Evolutionary conservation across 108 stramenopile genomes (phyloP).

Genomic region (Skeletonema potamos): DNA sequence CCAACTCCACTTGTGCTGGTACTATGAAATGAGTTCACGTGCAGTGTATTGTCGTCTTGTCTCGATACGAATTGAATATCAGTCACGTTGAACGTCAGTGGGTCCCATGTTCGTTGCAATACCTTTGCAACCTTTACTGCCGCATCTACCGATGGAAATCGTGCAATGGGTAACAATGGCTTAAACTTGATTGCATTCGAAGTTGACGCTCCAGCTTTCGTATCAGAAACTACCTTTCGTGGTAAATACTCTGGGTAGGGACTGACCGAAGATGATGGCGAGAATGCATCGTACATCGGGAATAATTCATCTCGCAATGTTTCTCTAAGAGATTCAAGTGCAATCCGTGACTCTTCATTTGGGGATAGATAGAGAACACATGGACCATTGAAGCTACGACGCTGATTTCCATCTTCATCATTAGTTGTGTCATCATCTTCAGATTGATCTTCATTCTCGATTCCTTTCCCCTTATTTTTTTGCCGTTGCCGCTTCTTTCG

Average conservation of each 20-base stretch:
- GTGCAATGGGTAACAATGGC: slow-evolving; percentile 65
- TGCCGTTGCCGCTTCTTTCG: slow-evolving; percentile 19
- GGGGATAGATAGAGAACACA: slow-evolving; percentile 75
- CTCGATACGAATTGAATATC: slow-evolving; percentile 68
- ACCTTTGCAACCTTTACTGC: slow-evolving; percentile 68
- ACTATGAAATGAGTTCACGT: background rate
- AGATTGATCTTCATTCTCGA: background rate
- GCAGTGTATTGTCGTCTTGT: slow-evolving; percentile 9
- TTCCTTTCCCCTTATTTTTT: slow-evolving; percentile 2
- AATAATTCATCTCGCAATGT: slow-evolving; percentile 41
- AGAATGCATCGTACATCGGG: slow-evolving; percentile 47
- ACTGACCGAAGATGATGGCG: slow-evolving; percentile 37
- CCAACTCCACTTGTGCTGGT: slow-evolving; percentile 7
- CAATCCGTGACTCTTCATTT: slow-evolving; percentile 52
- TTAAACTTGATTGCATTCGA: slow-evolving; percentile 33
- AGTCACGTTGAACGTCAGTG: slow-evolving; percentile 64
- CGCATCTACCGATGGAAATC: slow-evolving; percentile 53
- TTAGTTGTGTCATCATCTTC: slow-evolving; percentile 9
- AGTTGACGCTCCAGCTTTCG: background rate
- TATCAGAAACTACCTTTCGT: slow-evolving; percentile 22
- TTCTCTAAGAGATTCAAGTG: slow-evolving; percentile 54
- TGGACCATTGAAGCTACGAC: slow-evolving; percentile 63
- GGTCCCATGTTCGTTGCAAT: slow-evolving; percentile 68
- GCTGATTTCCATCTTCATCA: slow-evolving; percentile 31
- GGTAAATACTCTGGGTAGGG: slow-evolving; percentile 50